Percentiles rank a stretch among this genome's conserved stretches.
These are phyloP conservation scores for Aureobasidium sp. DNA, from an alignment of 2,329 filamentous ascomycete genomes.

Conservation along the genomic window DNA sequence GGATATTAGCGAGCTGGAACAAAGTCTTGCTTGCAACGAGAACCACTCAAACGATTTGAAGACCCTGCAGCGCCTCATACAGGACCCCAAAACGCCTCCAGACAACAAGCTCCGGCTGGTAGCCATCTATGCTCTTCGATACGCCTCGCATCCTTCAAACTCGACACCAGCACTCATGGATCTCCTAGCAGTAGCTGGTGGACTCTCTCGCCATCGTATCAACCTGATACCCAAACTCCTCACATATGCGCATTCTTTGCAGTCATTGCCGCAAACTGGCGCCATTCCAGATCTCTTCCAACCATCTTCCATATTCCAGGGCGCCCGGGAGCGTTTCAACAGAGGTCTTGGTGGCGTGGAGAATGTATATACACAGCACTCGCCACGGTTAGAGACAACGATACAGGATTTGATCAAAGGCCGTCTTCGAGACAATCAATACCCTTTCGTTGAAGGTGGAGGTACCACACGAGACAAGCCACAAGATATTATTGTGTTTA, in stretches of 20 bases:
- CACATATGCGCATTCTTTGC: slow-evolving; percentile 76
- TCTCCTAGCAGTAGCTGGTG: slow-evolving; percentile 74
- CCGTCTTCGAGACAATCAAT: slow-evolving; percentile 72
- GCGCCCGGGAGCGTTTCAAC: slow-evolving; percentile 79
- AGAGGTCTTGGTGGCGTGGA: slow-evolving; percentile 87
- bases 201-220: slow-evolving; percentile 64
- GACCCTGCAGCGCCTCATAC: slow-evolving; percentile 79
- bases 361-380: slow-evolving; percentile 98
- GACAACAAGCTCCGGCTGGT: slow-evolving; percentile 85
- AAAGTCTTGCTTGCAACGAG: slow-evolving; percentile 93
- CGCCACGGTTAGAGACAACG: slow-evolving; percentile 75
- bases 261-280: slow-evolving; percentile 52
- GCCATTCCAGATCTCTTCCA: slow-evolving; percentile 91
- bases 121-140: slow-evolving; percentile 88
- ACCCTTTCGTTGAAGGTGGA: slow-evolving; percentile 86
- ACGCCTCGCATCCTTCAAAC: slow-evolving; percentile 78
- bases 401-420: slow-evolving; percentile 92
- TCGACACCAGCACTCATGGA: slow-evolving; percentile 78
- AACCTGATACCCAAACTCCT: slow-evolving; percentile 75
- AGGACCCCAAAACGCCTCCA: slow-evolving; percentile 63
- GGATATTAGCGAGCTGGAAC: slow-evolving; percentile 95
- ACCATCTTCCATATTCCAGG: slow-evolving; percentile 80
- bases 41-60: slow-evolving; percentile 89
- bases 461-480: slow-evolving; percentile 87
- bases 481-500: slow-evolving; percentile 92